Evolutionary conservation across 352 stramenopile genomes (phyloP), one percentile per base, ranked within the genome.

Genomic region (Phytopythium ostracodes): DNA sequence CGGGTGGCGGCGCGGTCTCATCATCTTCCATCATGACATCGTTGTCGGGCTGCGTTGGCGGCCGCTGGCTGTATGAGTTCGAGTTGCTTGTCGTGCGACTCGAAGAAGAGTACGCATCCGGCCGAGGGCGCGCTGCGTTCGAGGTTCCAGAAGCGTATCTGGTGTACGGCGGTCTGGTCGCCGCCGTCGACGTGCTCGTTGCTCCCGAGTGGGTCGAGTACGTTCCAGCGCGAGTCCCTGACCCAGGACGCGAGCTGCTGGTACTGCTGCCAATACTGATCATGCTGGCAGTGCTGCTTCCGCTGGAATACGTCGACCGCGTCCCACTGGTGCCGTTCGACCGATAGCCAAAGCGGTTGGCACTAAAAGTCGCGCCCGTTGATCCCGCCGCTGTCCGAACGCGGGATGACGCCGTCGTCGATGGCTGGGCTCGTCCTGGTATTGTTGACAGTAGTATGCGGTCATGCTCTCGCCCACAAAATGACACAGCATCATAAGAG

Each of bases 331-430:
- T 46, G 20, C 72, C 67, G n/a, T 52, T 73, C 36, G 66, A 60
- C 1, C 53, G 35, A 24, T 59, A 59, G 15, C 53, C 22, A 20
- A 59, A 59, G 29, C 53, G 29, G 24, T 33, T 49, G 33, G 53
- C 35, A 20, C 53, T 33, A 6, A 22, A 25, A 5, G n/a, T 15
- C 22, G 53, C 35, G 24, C n/a, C 15, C 18, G 35, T 11, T 11
- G 31, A 7, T 17, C 7, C 29, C 18, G 50, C 50, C 11, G 29
- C 31, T 2, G 31, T 14, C 18, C 51, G 29, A 2, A 22, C 9
- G 14, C 33, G 33, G 25, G 71, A 72, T 27, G 71, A 70, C 4
- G 62, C 68, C 0, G 71, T 79, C 8, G 71, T 56, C 29, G 63
- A 50, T 60, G 69, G 66, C 49, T 73, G 68, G 20, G 60, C 65